A percentile compares a stretch with the other conserved stretches of the same genome.
phyloP scores from a whole-genome alignment of 164 flowering plant genomes.

The Vitis amurensis region DNA sequence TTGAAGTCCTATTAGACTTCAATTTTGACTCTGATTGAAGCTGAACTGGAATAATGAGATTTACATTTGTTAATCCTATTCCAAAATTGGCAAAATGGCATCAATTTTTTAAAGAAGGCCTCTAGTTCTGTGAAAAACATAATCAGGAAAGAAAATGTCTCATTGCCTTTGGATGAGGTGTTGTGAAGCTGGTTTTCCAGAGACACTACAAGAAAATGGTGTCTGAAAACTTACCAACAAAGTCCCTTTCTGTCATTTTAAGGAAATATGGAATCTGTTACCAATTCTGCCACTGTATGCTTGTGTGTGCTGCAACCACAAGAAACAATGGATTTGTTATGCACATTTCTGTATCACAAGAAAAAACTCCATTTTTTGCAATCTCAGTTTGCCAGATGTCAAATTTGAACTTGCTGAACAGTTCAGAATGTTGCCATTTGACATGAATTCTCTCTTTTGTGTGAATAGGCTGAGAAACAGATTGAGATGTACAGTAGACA shows the following conservation, averaged over 20 bases:
- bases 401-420: no score
- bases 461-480: conserved; percentile 88
- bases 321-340: no score
- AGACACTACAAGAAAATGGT: not conserved
- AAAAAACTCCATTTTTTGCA: not conserved
- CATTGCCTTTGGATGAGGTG: not conserved
- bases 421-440: not conserved
- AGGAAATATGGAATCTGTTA: not conserved
- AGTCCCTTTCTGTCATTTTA: not conserved
- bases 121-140: not conserved
- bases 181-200: not conserved
- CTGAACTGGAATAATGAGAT: not conserved
- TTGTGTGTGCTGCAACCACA: no score
- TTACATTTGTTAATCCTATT: not conserved
- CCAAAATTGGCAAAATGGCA: not conserved
- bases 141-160: not conserved
- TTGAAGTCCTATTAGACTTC: not conserved
- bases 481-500: conserved; percentile 89
- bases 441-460: not conserved
- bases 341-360: no score
- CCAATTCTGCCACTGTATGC: no score
- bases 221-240: not conserved
- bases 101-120: not conserved
- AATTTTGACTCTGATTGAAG: not conserved
- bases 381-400: no score